Base-by-base conservation (phyloP, 2,329 filamentous ascomycete species). In the Fusarium sp. region DNA sequence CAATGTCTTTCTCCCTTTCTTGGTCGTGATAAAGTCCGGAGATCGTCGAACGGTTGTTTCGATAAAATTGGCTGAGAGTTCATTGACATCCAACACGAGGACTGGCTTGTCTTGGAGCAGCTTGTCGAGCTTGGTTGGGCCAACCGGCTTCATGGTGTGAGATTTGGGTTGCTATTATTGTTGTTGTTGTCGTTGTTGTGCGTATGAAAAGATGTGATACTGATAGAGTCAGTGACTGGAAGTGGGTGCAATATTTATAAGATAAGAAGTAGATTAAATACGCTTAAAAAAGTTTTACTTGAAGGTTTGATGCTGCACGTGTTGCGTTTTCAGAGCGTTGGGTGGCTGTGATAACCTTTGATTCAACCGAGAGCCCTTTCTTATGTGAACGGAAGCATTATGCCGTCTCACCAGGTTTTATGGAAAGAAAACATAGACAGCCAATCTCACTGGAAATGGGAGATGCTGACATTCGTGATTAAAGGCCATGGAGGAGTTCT, bases 41-140 rank as follows among this genome's bases (percentile, higher is more conserved):
- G n/a, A 35, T 1, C 30, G n/a, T 2, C 20, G 1, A 2, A 65
- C 20, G 1, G 30, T 32, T 2, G 7, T 20, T 6, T 20, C 22
- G 15, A 69, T 14, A 3, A 65, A 70, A 9, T 17, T 11, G 32
- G 5, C 7, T 12, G 12, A n/a, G 43, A 47, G 32, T 3, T 11
- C 3, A 20, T 8, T 30, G 0, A 17, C 0, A 11, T 57, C 9
- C 2, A 69, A 2, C 2, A 70, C 20, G 11, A 57, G 60, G 6
- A 69, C 27, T 4, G 60, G 22, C 2, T 43, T 25, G 0, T 10
- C 4, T 3, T 20, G 4, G 0, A 61, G 4, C 4, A 43, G 22
- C 0, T 1, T 0, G 0, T 47, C 10, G 4, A 70, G 15, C 1
- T 60, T 4, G 10, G 50, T 1, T 2, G 3, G 7, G 17, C 50